Conservation (phyloP, 768 basidiomycete species). For the Boletus reticuloceps region DNA sequence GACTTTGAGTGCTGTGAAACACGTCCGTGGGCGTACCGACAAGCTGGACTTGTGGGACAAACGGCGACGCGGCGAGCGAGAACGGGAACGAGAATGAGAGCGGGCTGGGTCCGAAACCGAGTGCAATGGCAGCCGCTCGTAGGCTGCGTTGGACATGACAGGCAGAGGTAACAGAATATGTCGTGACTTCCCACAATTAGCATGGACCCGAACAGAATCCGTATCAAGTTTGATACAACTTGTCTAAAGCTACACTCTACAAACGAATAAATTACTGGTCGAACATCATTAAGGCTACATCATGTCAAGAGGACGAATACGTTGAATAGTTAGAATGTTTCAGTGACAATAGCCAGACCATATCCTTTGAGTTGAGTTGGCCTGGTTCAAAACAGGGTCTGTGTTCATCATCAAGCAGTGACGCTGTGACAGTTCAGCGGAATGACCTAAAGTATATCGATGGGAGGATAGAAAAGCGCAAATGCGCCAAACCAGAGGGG, state of each 20-base stretch:
- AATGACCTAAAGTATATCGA: not conserved
- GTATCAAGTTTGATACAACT: too few species aligned
- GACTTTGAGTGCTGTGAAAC: slow-evolving; percentile 43
- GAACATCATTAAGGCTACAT: too few species aligned
- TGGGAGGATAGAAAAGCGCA: too few species aligned
- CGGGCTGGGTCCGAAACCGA: slow-evolving; percentile 33
- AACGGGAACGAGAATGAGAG: slow-evolving; percentile 19
- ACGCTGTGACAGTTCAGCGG: not conserved
- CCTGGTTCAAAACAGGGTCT: not conserved
- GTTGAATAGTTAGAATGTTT: too few species aligned
- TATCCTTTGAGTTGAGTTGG: not conserved
- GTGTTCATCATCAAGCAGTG: not conserved
- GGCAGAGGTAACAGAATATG: not conserved
- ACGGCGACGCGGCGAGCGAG: slow-evolving; percentile 27
- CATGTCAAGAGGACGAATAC: too few species aligned
- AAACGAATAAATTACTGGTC: too few species aligned
- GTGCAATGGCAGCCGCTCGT: slow-evolving; percentile 54
- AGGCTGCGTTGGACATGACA: slow-evolving; percentile 39
- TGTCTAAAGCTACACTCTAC: too few species aligned
- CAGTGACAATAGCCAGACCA: not conserved
- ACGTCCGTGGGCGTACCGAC: slow-evolving; percentile 35
- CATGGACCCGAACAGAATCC: too few species aligned
- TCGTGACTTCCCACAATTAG: too few species aligned
- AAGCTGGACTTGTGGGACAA: slow-evolving; percentile 26
- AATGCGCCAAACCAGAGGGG: too few species aligned